Base-by-base conservation (phyloP, 768 basidiomycete genomes). In the Saitozyma podzolica region DNA sequence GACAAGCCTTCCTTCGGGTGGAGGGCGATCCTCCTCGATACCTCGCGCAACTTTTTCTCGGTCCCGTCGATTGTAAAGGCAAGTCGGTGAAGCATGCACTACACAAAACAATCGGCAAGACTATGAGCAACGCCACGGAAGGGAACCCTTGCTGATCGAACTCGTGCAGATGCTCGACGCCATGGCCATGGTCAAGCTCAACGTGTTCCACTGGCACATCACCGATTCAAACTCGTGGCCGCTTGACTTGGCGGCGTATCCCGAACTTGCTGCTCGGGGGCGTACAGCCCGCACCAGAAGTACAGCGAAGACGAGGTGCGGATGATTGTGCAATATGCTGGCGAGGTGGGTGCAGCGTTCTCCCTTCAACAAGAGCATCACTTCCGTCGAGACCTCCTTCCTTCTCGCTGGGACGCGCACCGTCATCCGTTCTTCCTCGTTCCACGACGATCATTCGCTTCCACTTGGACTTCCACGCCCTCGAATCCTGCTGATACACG, bases 211-310 rank as follows among this genome's bases (percentile, higher is more conserved):
- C 66, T 92, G 73, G 75, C 91, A 92, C 72, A 82, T 90, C 60
- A 86, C 86, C 42, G 91, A 93, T 78, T 86, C 86, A 58, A 89
- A 92, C 70, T 73, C 75, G 3, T 93, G 89, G 81, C 90, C 91
- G 1, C 82, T 92, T 14, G 81, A 84, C 45, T 80, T 92, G 17
- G 81, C 85, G 3, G 83, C 83, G 9, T 87, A 84, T 72, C 83
- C 87, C 0, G 84, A 85, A 58, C 81, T 92, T 0, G 82, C 88
- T 9, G 63, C 65, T 16, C 82, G 83, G 77, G 87, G 73, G 81
- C 83, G 10, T 93, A 93, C 79, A 85, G 85, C 3, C 10, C 83
- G 0, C 59, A 65, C 0, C 77, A 84, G 40, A 80, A 84, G 0
- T 93, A 91, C 77, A 83, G 82, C 5, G 72, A 81, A 8, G 67